phyloP scores from a whole-genome alignment of 2,329 filamentous ascomycete genomes.

The Claviceps sp. region DNA sequence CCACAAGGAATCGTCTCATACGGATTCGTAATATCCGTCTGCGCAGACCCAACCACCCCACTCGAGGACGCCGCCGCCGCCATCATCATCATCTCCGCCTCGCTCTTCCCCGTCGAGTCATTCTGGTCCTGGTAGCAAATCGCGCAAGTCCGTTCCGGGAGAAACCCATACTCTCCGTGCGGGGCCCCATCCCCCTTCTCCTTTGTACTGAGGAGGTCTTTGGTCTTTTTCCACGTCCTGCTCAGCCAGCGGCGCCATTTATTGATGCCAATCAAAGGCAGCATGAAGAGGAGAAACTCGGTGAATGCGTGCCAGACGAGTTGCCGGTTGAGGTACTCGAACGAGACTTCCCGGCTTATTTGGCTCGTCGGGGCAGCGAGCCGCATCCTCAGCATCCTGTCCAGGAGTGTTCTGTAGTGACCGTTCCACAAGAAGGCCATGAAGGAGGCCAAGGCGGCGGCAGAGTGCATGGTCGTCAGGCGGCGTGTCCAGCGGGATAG shows the following conservation, averaged over 20 bases:
- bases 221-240: slow-evolving; percentile 72
- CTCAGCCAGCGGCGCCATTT: slow-evolving; percentile 86
- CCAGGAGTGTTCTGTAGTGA: slow-evolving; percentile 78
- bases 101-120: slow-evolving; percentile 32
- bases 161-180: slow-evolving; percentile 65
- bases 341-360: slow-evolving; percentile 82
- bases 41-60: slow-evolving; percentile 74
- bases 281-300: slow-evolving; percentile 89
- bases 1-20: slow-evolving; percentile 84
- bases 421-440: slow-evolving; percentile 84
- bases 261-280: slow-evolving; percentile 92
- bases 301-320: slow-evolving; percentile 99
- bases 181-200: slow-evolving; percentile 34
- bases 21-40: slow-evolving; percentile 90
- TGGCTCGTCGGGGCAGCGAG: slow-evolving; percentile 75
- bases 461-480: slow-evolving; percentile 61
- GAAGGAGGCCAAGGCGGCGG: slow-evolving; percentile 74
- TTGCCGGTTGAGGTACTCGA: slow-evolving; percentile 94
- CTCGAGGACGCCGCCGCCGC: slow-evolving; percentile 50
- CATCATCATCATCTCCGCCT: slow-evolving; percentile 63
- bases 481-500: slow-evolving; percentile 58
- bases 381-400: slow-evolving; percentile 71
- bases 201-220: slow-evolving; percentile 44
- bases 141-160: slow-evolving; percentile 87
- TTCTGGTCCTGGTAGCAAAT: slow-evolving; percentile 97